Evolutionary conservation across 2,329 filamentous ascomycete genomes (phyloP).

Genomic region (Talaromyces sp.): DNA sequence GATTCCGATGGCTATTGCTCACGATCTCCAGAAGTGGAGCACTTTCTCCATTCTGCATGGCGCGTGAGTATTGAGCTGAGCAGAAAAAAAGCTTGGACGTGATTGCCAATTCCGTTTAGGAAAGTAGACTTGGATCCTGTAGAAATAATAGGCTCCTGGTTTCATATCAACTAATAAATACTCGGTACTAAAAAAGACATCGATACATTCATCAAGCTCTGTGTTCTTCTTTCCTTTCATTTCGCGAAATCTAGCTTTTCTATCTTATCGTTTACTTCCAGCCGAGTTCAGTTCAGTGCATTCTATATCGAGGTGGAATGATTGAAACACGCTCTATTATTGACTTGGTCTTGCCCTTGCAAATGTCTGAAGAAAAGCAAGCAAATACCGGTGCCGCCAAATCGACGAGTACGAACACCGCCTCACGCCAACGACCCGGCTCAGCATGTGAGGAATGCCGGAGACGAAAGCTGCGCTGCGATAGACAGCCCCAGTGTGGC

Average conservation of each 20-base stretch:
- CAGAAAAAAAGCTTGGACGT: not conserved
- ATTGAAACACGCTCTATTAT: conserved; percentile 8
- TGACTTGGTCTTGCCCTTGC: not conserved
- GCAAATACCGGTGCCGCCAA: not conserved
- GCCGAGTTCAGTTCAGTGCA: not conserved
- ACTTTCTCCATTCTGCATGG: not conserved
- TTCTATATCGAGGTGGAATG: not conserved
- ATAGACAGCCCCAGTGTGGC: conserved; percentile 78
- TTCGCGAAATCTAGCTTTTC: not conserved
- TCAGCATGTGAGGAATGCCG: conserved; percentile 84
- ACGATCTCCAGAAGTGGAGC: conserved; percentile 1
- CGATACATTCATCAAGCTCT: not conserved
- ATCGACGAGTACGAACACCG: not conserved
- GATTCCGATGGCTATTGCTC: not conserved
- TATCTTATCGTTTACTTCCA: not conserved
- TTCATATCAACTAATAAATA: not conserved
- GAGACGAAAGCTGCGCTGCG: conserved; percentile 86
- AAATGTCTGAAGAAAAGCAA: conserved; percentile 10
- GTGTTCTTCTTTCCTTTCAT: not conserved
- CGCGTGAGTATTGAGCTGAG: not conserved
- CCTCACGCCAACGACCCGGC: conserved; percentile 23
- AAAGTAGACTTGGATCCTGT: not conserved
- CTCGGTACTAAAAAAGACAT: not conserved
- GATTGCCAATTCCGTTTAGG: not conserved
- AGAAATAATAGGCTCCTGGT: not conserved